Base-by-base conservation (phyloP, 2,329 filamentous ascomycete genomes). In the Fusarium sp. region DNA sequence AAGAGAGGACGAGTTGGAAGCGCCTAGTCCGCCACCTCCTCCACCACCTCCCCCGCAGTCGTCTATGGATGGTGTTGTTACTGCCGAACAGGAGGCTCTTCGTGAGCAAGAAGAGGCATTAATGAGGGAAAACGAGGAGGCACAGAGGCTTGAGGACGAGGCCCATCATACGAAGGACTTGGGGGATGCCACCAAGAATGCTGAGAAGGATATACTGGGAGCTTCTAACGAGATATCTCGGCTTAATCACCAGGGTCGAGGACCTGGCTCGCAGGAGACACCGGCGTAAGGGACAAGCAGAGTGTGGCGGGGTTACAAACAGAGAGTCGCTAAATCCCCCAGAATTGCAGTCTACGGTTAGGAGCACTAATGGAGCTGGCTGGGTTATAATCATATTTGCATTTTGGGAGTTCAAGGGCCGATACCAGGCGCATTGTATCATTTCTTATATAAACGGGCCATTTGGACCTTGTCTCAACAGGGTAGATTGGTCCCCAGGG, bases 121-220 rank as follows among this genome's bases (percentile, higher is more conserved):
- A 16, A 78, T 84, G 75, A 80, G 82, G 44, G 85, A 87, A 77
- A 86, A 87, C 65, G 86, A 87, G 71, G 86, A 87, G 71, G 85
- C 84, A 2, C 82, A 87, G 70, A 78, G 85, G 61, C 78, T 86
- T 24, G 85, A 85, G 58, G 85, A 86, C 52, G 84, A 85, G 65
- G 83, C 80, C 48, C 79, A 76, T 24, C 69, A 72, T 57, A 76
- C 71, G 8, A 78, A 75, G 61, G 65, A 58, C 46, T 57, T 76
- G 67, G 77, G 77, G 60, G 70, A 69, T 10, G 74, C 62, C 30
- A 62, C 65, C 52, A 66, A 71, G 52, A 68, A 61, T 38, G 69
- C 75, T 62, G 69, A 72, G 41, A 71, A 72, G 43, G 71, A 75
- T 18, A 53, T 59, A 18, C 25, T 54, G 44, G 45, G 54, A 43